phyloP scores from a whole-genome alignment of 768 basidiomycete species.

The Mycena leptocephala region DNA sequence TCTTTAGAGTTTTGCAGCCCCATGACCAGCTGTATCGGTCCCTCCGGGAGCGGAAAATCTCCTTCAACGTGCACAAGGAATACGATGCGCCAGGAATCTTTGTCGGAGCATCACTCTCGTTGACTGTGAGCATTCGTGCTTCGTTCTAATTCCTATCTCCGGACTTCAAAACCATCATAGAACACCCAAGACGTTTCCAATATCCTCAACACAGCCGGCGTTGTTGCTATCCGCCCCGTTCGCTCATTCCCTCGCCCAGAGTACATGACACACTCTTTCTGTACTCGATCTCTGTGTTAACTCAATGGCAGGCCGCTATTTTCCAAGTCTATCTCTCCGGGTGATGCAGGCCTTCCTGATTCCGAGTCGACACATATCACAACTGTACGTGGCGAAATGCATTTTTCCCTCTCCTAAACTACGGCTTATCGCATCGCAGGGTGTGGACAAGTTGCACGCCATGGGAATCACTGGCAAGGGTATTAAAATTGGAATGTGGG shows the following conservation, averaged over 20 bases:
- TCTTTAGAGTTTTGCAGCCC: constrained; percentile 48
- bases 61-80: constrained; percentile 65
- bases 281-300: constrained; percentile 8
- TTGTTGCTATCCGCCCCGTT: constrained; percentile 75
- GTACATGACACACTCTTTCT: constrained; percentile 44
- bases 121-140: constrained; percentile 55
- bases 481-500: constrained; percentile 78
- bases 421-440: constrained; percentile 48
- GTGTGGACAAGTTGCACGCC: constrained; percentile 79
- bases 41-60: constrained; percentile 61
- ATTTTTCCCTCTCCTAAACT: background rate
- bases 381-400: background rate
- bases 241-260: constrained; percentile 58
- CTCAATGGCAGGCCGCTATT: constrained; percentile 55
- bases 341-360: constrained; percentile 44
- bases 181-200: constrained; percentile 61
- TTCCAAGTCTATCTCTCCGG: constrained; percentile 56
- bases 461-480: constrained; percentile 75
- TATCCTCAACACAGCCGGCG: constrained; percentile 63
- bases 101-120: constrained; percentile 69
- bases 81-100: constrained; percentile 71
- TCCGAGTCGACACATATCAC: background rate
- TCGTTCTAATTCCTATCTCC: background rate
- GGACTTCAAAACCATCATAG: background rate
- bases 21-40: constrained; percentile 68